phyloP scores from a whole-genome alignment of 2,329 filamentous ascomycete species.

The Tolypocladium ovalisporum region DNA sequence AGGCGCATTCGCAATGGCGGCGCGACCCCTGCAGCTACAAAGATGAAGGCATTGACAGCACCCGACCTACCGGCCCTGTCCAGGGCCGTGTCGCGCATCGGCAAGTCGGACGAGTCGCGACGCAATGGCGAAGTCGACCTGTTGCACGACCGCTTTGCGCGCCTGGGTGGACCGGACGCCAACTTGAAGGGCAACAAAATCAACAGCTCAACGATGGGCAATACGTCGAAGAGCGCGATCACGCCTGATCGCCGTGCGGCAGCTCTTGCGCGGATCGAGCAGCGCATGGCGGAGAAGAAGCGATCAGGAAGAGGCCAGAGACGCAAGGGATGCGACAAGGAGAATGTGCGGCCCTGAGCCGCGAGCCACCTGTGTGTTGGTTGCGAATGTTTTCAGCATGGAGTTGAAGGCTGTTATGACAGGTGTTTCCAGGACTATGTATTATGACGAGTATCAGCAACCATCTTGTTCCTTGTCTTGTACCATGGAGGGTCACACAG shows the following conservation, averaged over 20 bases:
- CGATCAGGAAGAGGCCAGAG: slow-evolving; percentile 20
- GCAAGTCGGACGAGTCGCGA: slow-evolving; percentile 6
- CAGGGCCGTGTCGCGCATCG: slow-evolving; percentile 10
- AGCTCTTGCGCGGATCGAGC: slow-evolving; percentile 42
- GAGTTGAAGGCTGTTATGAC: slow-evolving; percentile 8
- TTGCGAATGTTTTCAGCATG: slow-evolving; percentile 7
- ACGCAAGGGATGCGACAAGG: slow-evolving; percentile 31
- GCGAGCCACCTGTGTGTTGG: neutral
- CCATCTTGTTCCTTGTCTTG: neutral
- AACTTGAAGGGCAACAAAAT: slow-evolving; percentile 15
- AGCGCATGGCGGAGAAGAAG: slow-evolving; percentile 40
- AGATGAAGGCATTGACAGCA: slow-evolving; percentile 12
- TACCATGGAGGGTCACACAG: neutral
- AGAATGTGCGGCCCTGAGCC: slow-evolving; percentile 33
- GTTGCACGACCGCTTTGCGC: slow-evolving; percentile 32
- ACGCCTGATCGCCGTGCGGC: slow-evolving; percentile 41
- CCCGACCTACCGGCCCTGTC: slow-evolving; percentile 16
- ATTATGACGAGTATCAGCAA: neutral
- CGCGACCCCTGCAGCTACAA: slow-evolving; percentile 10
- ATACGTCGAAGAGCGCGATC: slow-evolving; percentile 30
- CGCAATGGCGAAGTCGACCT: slow-evolving; percentile 31
- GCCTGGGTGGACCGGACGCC: slow-evolving; percentile 28
- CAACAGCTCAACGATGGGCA: slow-evolving; percentile 19
- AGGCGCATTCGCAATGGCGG: slow-evolving; percentile 18
- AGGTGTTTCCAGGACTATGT: neutral